These are phyloP conservation scores for Mangifera indica DNA, from an alignment of 345 rosid species.

Conservation along the genomic window DNA sequence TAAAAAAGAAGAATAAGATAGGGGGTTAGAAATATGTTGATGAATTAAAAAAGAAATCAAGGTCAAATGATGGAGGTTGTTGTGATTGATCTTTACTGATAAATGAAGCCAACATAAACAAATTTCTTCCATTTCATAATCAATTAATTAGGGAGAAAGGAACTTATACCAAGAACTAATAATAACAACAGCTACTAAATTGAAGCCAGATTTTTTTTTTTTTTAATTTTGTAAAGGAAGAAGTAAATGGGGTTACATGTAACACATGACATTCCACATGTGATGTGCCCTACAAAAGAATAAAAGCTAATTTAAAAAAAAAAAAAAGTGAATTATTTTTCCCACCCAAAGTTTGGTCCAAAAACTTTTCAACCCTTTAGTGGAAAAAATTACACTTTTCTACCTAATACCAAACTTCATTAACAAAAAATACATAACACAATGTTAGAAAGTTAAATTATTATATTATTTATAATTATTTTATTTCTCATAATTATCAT, in stretches of 20 bases:
- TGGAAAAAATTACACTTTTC: no score
- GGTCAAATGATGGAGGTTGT: no score
- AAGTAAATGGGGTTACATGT: conserved; percentile 16
- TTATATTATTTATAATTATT: no score
- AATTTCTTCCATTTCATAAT: not conserved
- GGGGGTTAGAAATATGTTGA: conserved; percentile 11
- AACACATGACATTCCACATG: conserved; percentile 45
- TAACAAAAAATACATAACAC: no score
- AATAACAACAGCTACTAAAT: not conserved
- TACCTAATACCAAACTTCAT: no score
- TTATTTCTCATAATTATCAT: no score
- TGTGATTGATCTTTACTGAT: no score
- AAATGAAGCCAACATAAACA: not conserved
- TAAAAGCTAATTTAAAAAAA: not conserved
- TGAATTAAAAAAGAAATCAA: not conserved
- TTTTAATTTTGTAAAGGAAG: not conserved
- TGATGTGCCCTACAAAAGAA: conserved; percentile 41
- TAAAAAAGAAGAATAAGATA: not conserved
- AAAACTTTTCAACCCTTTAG: no score
- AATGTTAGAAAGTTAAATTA: no score
- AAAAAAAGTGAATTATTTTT: no score
- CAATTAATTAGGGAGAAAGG: no score
- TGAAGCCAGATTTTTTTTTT: not conserved
- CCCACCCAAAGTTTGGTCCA: no score
- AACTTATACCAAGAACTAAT: not conserved